phyloP scores from a whole-genome alignment of 768 basidiomycete species.

The Russula vinacea region DNA sequence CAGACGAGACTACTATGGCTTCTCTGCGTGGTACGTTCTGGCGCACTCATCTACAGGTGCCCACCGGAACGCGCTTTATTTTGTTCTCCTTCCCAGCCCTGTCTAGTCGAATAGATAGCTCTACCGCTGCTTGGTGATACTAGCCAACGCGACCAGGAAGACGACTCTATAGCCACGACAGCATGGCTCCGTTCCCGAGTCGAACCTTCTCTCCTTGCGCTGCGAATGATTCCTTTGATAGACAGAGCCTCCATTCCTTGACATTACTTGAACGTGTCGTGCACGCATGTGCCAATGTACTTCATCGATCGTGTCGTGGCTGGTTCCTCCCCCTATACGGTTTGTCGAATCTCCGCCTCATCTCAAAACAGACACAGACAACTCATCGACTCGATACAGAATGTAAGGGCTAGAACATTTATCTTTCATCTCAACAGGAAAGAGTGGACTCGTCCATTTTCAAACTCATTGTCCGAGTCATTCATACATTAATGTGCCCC shows the following conservation, averaged over 20 bases:
- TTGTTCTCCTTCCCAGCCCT: too few species aligned
- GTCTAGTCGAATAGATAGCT: slow-evolving; percentile 6
- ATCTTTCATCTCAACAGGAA: background rate
- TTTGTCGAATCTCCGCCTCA: background rate
- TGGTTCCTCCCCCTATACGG: background rate
- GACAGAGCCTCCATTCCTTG: background rate
- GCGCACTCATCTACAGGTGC: background rate
- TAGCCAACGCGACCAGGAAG: too few species aligned
- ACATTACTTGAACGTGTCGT: background rate
- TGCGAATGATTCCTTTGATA: background rate
- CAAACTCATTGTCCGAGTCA: background rate
- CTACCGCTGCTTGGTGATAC: too few species aligned
- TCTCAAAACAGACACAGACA: background rate
- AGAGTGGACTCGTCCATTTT: background rate
- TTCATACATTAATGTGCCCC: background rate
- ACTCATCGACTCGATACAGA: background rate
- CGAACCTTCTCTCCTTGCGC: background rate
- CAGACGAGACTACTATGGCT: background rate
- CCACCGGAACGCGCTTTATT: background rate
- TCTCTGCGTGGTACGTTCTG: slow-evolving; percentile 5
- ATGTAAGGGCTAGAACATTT: background rate
- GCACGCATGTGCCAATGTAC: background rate
- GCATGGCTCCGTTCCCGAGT: background rate
- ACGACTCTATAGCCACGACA: too few species aligned
- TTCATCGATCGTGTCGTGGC: background rate